Percentiles rank a stretch among this genome's conserved stretches.
phyloP scores from a whole-genome alignment of 345 rosid species.

The Gynandropsis gynandra region DNA sequence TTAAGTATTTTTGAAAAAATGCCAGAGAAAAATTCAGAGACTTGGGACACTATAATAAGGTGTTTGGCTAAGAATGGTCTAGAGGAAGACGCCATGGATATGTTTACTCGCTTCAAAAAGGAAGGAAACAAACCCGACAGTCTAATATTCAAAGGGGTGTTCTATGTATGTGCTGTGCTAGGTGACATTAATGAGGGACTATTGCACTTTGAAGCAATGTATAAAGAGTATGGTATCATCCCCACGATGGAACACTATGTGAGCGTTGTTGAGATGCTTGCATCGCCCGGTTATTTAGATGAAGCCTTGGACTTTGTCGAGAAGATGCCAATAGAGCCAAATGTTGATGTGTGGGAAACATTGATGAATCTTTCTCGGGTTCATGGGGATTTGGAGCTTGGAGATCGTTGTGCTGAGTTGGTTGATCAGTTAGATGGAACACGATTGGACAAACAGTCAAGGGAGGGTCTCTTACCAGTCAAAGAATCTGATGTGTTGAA shows the following conservation, averaged over 20 bases:
- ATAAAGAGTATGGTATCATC: slow-evolving; percentile 43
- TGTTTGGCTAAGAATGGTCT: slow-evolving; percentile 64
- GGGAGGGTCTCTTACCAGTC: slow-evolving; percentile 54
- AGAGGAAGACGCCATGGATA: slow-evolving; percentile 79
- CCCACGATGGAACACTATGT: slow-evolving; percentile 61
- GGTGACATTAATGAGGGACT: slow-evolving; percentile 72
- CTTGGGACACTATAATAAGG: slow-evolving; percentile 60
- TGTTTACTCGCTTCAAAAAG: slow-evolving; percentile 54
- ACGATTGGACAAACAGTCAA: slow-evolving; percentile 45
- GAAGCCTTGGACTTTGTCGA: slow-evolving; percentile 72
- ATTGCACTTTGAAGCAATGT: slow-evolving; percentile 69
- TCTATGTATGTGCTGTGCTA: slow-evolving; percentile 53
- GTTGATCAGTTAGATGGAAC: slow-evolving; percentile 56
- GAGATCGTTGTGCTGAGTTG: slow-evolving; percentile 67
- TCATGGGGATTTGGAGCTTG: slow-evolving; percentile 71
- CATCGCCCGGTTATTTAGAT: slow-evolving; percentile 53
- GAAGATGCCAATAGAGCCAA: slow-evolving; percentile 57
- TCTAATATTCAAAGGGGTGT: slow-evolving; percentile 43
- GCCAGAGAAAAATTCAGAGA: slow-evolving; percentile 41
- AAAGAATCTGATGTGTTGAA: slow-evolving; percentile 40
- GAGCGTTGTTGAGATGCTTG: slow-evolving; percentile 60
- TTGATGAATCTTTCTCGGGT: slow-evolving; percentile 67
- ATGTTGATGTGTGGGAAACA: slow-evolving; percentile 60
- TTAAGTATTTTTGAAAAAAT: slow-evolving; percentile 43
- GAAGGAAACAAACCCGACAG: slow-evolving; percentile 54